Base-by-base conservation (phyloP, 2,329 filamentous ascomycete species). In the Pseudogymnoascus sp. region DNA sequence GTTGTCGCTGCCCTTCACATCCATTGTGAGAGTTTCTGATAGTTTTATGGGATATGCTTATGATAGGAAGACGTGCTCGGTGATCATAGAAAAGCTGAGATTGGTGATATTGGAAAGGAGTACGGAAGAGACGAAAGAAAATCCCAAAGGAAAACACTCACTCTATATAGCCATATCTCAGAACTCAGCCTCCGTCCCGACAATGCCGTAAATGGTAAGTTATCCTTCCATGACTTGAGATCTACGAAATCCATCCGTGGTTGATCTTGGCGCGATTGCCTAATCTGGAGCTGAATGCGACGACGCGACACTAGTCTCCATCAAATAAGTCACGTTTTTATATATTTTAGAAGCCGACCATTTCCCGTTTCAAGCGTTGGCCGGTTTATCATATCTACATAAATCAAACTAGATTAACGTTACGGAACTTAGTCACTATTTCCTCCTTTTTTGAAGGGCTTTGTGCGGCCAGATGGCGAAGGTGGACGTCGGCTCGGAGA, bases 261-360 rank as follows among this genome's bases (percentile, higher is more conserved):
- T 53, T 31, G 28, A n/a, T 57, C 50, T 57, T 57, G 50, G 50
- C 50, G 50, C 50, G 50, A 57, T 57, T 57, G 26, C 50, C 50
- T 57, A 57, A 57, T 57, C 10, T 33, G 50, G 28, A 57, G 50
- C 50, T 33, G 50, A 57, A 57, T 57, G n/a, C 50, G 50, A 57
- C 50, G 19, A 57, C n/a, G 50, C 26, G 50, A 57, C 26, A n/a
- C 50, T 57, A 57, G 28, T 57, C 50, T 19, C 4, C 4, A 57
- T 33, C 26, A 13, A 8, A n/a, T 33, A 57, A 57, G 8, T 47
- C 42, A 13, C 50, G 26, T 31, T n/a, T 2, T 33, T 33, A 4
- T 31, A 19, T 57, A 19, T 9, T 33, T 33, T 33, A 11, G 31
- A 33, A 33, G 9, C 31, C 31, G 11, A 33, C 31, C 31, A 10